A percentile compares a stretch with the other conserved stretches of the same genome.
Conservation (phyloP, 1,139 yeast genomes). For the Blastobotrys aristatus region DNA sequence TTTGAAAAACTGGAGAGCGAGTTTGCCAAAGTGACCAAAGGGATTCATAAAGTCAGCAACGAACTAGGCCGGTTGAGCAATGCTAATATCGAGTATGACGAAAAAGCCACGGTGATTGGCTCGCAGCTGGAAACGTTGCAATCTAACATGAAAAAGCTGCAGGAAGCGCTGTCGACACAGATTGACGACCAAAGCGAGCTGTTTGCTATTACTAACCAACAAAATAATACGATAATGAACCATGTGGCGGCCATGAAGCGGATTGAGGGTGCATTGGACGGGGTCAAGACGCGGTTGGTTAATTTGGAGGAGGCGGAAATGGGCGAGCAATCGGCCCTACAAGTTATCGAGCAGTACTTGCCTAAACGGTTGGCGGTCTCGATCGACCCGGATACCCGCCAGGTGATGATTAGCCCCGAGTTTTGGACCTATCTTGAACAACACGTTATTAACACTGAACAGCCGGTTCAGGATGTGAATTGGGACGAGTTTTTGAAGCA, state of each 20-base stretch:
- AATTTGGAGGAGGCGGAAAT: conserved; percentile 13
- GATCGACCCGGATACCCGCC: conserved; percentile 13
- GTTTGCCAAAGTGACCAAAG: conserved; percentile 12
- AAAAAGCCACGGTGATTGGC: conserved; percentile 9
- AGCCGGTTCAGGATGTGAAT: conserved; percentile 6
- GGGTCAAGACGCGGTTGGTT: conserved; percentile 8
- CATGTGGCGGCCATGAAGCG: conserved; percentile 12
- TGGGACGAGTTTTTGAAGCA: conserved; percentile 15
- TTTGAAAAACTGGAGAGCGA: conserved; percentile 15
- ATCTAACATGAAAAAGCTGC: conserved; percentile 8
- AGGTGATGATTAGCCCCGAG: conserved; percentile 14
- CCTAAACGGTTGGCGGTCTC: conserved; percentile 16
- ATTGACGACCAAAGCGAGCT: conserved; percentile 10
- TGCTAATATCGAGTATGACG: conserved; percentile 10
- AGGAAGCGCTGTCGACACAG: conserved; percentile 10
- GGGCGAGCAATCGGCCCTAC: conserved; percentile 13
- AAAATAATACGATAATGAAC: conserved; percentile 11
- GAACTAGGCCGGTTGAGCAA: conserved; percentile 10
- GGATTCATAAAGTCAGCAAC: conserved; percentile 10
- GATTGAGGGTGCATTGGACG: conserved; percentile 11
- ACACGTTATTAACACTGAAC: neutral
- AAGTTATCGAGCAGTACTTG: conserved; percentile 14
- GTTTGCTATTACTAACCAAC: conserved; percentile 8
- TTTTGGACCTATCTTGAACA: conserved; percentile 15
- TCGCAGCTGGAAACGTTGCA: conserved; percentile 7